Base-by-base conservation (phyloP, 208 protist genomes). In the Histomonas meleagridis region DNA sequence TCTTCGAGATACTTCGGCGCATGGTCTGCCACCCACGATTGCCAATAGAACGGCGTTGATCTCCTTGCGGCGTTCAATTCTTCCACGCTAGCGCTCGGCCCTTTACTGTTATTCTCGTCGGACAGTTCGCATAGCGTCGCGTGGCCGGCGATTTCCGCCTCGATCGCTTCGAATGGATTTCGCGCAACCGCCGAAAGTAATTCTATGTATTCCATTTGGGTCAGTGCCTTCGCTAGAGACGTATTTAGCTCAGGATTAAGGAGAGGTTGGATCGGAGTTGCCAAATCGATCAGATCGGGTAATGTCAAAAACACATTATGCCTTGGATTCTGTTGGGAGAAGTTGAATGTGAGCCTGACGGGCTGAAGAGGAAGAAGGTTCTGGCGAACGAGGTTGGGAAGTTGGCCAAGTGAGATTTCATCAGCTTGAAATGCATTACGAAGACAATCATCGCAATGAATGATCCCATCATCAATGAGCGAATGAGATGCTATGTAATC, bases 161-260 rank as follows among this genome's bases (percentile, higher is more conserved):
- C 76, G 4, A 86, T 86, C 32, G 76, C 76, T 49, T 86, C 76
- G 38, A 86, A 51, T 86, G 76, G 76, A 35, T 86, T 86, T 28
- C 76, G 51, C 7, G 40, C 76, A 38, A 86, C 32, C 32, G 76
- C 76, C 10, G 46, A 18, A 46, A 86, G 40, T 2, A 43, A 32
- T 38, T 86, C 76, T 40, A 55, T 35, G 5, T 51, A 7, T 86
- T 86, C 76, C 18, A 57, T 86, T 21, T 55, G 46, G 32, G 23
- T 26, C 3, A 46, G 46, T 26, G 38, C 51, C 26, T 86, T 28
- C 16, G 23, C 12, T n/a, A 86, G 16, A 18, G 10, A 23, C 4
- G 4, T 55, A 18, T 43, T 55, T 2, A 86, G 9, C 0, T 86
- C 76, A 0, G n/a, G 18, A n/a, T 28, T 21, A 55, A 51, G 35